phyloP scores from a whole-genome alignment of 2,329 filamentous ascomycete genomes.

The Leptographium lundbergii region DNA sequence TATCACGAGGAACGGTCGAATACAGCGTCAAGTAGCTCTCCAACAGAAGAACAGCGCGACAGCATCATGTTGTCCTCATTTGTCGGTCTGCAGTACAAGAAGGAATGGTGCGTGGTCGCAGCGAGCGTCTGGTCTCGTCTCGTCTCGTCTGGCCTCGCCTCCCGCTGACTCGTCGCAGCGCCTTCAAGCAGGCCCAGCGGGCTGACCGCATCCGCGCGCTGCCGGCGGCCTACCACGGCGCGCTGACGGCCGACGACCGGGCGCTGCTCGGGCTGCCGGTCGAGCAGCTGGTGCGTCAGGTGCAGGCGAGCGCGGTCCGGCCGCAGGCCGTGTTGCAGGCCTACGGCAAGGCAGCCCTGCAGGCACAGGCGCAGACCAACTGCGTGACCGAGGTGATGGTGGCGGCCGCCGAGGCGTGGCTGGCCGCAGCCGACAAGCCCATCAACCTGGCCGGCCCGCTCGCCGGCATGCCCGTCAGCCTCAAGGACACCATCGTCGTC shows the following conservation, averaged over 20 bases:
- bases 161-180: constrained; percentile 35
- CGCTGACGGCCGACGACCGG: constrained; percentile 52
- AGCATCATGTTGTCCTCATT: constrained; percentile 6
- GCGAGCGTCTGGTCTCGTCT: neutral
- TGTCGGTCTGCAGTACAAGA: constrained; percentile 8
- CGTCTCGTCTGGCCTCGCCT: no score
- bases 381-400: constrained; percentile 82
- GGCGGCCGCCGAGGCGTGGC: constrained; percentile 63
- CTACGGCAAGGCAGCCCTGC: constrained; percentile 76
- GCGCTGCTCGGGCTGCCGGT: constrained; percentile 62
- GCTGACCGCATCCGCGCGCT: constrained; percentile 55
- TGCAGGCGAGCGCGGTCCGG: constrained; percentile 54
- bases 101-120: constrained; percentile 8
- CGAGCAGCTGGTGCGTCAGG: constrained; percentile 61
- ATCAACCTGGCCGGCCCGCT: constrained; percentile 69
- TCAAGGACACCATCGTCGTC: constrained; percentile 73
- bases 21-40: no score
- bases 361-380: constrained; percentile 67
- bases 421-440: constrained; percentile 21
- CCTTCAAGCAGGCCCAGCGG: constrained; percentile 69
- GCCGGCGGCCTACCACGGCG: constrained; percentile 44
- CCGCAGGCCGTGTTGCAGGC: constrained; percentile 66
- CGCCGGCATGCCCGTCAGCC: constrained; percentile 72
- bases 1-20: neutral
- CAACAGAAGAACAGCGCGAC: neutral